A percentile compares a stretch with the other conserved stretches of the same genome.
Conservation (phyloP, 139 green algal genomes). For the Micractinium sp. region DNA sequence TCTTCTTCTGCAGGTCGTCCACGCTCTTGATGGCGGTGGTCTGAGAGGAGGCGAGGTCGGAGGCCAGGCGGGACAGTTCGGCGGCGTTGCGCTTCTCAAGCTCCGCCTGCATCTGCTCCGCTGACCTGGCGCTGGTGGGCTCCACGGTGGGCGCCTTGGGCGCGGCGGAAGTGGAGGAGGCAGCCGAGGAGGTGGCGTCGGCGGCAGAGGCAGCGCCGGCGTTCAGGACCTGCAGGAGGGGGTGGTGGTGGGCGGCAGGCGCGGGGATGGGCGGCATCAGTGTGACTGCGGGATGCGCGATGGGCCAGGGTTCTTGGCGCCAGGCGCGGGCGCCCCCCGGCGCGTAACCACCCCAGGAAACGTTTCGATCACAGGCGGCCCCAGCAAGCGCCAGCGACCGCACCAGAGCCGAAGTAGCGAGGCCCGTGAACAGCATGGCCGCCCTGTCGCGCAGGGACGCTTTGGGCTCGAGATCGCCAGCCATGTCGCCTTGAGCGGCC, state of each 20-base stretch:
- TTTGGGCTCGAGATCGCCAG: not conserved
- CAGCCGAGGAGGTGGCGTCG: not conserved
- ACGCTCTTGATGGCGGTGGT: not conserved
- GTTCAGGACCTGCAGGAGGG: not conserved
- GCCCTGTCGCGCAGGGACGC: not conserved
- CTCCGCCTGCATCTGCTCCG: not conserved
- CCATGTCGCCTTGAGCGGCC: not conserved
- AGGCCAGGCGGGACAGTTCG: not conserved
- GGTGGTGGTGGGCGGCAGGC: not conserved
- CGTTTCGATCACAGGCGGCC: no score
- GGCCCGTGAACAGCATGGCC: not conserved
- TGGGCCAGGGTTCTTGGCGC: not conserved
- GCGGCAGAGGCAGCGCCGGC: not conserved
- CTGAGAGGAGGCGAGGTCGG: not conserved
- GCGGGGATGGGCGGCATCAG: not conserved
- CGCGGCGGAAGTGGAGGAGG: not conserved
- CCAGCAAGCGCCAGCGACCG: no score
- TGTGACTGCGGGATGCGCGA: not conserved
- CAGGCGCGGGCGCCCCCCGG: no score
- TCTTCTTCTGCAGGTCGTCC: slow-evolving; percentile 6
- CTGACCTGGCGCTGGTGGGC: not conserved
- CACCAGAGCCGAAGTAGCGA: not conserved
- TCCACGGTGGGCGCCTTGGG: not conserved
- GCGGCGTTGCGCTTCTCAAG: slow-evolving; percentile 7
- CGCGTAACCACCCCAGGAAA: no score